Conservation (phyloP, 441 rosid genomes). For the Eutrema salsugineum region DNA sequence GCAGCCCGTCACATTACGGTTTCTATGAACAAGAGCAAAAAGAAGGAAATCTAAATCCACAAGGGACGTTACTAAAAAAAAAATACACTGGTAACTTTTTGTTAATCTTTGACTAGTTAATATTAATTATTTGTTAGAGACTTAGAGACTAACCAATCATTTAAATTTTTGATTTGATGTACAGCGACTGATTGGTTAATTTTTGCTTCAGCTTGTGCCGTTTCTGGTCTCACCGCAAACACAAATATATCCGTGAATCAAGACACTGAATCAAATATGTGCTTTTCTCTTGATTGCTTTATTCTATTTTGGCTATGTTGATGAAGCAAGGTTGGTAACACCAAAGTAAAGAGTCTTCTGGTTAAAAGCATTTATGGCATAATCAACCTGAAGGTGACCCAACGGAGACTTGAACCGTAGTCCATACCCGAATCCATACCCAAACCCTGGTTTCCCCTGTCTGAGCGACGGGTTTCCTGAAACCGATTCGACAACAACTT, state of each 20-base stretch:
- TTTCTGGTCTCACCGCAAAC: conserved; percentile 1
- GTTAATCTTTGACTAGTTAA: too few species aligned
- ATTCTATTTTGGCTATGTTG: conserved; percentile 22
- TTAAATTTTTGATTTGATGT: too few species aligned
- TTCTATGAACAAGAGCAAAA: too few species aligned
- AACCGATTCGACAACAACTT: background rate
- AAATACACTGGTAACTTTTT: too few species aligned
- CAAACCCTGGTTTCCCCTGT: conserved; percentile 86
- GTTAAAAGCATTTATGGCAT: conserved; percentile 79
- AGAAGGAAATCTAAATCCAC: too few species aligned
- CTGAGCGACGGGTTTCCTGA: conserved; percentile 90
- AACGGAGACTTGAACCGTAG: conserved; percentile 75
- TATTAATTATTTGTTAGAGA: too few species aligned
- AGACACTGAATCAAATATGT: conserved; percentile 11
- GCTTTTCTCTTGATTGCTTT: conserved; percentile 11
- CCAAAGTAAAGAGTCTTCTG: conserved; percentile 87
- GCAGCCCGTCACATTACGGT: too few species aligned
- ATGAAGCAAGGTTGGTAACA: conserved; percentile 64
- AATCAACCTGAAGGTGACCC: conserved; percentile 81
- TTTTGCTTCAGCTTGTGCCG: background rate
- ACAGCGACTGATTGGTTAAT: too few species aligned
- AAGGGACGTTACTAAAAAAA: too few species aligned
- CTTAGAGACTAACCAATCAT: too few species aligned
- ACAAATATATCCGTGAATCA: conserved; percentile 10
- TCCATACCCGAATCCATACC: conserved; percentile 82